Conservation (phyloP, 2,329 filamentous ascomycete genomes). For the Venturia carpophila region DNA sequence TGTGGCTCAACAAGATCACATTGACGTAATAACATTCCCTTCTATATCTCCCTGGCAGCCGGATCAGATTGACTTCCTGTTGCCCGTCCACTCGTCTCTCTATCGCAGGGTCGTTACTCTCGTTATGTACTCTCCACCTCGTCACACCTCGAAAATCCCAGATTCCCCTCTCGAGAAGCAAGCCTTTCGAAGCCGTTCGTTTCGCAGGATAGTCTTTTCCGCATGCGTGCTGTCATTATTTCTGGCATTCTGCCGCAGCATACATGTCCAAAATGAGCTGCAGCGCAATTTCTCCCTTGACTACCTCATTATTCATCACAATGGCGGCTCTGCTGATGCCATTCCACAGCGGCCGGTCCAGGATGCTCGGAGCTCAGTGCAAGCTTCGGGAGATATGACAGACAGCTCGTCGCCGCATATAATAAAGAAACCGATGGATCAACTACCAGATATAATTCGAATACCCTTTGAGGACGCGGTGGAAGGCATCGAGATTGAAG, state of each 20-base stretch:
- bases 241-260: background rate
- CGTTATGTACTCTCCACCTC: background rate
- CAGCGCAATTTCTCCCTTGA: background rate
- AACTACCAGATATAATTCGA: slow-evolving; percentile 34
- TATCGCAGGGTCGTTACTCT: background rate
- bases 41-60: background rate
- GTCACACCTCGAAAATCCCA: background rate
- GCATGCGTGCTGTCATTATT: slow-evolving; percentile 1
- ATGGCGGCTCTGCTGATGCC: background rate
- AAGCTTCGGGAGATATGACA: background rate
- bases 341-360: background rate
- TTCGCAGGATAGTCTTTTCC: slow-evolving; percentile 8
- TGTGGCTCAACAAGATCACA: background rate
- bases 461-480: slow-evolving; percentile 36
- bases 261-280: background rate
- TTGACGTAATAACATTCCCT: background rate
- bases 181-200: slow-evolving; percentile 13
- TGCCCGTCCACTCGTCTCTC: background rate
- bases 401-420: background rate
- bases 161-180: slow-evolving; percentile 14
- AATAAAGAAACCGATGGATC: background rate
- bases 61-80: background rate
- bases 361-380: background rate
- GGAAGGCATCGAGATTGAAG: slow-evolving; percentile 31
- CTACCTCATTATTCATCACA: background rate